Conservation (phyloP, 345 rosid genomes). For the Pseudoturritis turrita region DNA sequence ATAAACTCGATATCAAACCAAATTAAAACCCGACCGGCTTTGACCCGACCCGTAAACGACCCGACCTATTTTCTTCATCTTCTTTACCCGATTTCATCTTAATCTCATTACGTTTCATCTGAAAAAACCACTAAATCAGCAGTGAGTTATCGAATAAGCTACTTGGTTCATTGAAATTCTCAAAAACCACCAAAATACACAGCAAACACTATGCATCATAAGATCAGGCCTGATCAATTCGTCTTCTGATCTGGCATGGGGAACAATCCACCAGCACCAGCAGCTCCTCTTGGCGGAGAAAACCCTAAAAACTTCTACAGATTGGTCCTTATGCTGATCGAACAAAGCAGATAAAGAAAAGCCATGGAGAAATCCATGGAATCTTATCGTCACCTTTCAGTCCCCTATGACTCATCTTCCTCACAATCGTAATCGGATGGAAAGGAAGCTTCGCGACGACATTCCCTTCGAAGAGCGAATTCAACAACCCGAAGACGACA, state of each 20-base stretch:
- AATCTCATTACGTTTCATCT: too few species aligned
- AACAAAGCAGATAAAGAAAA: constrained; percentile 72
- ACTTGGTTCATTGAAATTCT: too few species aligned
- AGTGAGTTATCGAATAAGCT: neutral
- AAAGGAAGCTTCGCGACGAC: constrained; percentile 90
- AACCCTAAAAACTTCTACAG: constrained; percentile 77
- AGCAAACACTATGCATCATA: neutral
- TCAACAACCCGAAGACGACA: constrained; percentile 82
- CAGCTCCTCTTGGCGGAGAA: constrained; percentile 75
- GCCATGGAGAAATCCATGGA: constrained; percentile 96
- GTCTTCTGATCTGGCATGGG: constrained; percentile 96
- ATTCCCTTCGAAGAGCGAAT: constrained; percentile 91
- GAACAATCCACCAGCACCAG: constrained; percentile 59
- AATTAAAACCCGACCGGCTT: too few species aligned
- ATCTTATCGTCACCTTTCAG: constrained; percentile 66
- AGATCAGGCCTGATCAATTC: constrained; percentile 34
- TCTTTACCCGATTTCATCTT: too few species aligned
- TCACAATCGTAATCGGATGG: constrained; percentile 64
- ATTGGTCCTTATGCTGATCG: constrained; percentile 88
- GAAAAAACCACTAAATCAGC: neutral
- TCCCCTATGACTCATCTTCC: constrained; percentile 95
- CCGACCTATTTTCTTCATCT: too few species aligned
- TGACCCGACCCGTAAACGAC: too few species aligned
- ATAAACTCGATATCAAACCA: too few species aligned
- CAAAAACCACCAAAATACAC: neutral